Evolutionary conservation across 371 early-diverging fungal species (phyloP), one percentile per base, ranked within the genome.

Genomic region (Mucor indicus): DNA sequence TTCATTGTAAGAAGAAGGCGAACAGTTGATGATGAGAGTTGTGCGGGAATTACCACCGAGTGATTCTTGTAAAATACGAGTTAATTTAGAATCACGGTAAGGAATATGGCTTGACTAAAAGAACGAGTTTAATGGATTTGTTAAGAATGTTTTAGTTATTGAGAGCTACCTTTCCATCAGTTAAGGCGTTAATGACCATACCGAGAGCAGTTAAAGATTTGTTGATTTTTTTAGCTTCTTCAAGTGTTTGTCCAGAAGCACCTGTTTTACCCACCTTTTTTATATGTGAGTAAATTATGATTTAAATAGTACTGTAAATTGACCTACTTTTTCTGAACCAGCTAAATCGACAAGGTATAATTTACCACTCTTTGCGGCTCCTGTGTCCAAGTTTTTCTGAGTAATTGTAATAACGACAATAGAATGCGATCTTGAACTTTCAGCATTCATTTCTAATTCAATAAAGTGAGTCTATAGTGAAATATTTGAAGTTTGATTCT

Each of bases 141-240:
- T n/a, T n/a, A n/a, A n/a, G n/a, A n/a, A n/a, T n/a, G n/a, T n/a
- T n/a, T n/a, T n/a, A n/a, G n/a, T n/a, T n/a, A n/a, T n/a, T 95
- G 95, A 52, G 98, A 38, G 3, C 10, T 71, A 87, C 89, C 66
- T 92, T 88, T 61, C 91, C 91, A 50, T 91, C 92, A 3, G 93
- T 92, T 48, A 99, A 77, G 17, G 97, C 87, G 64, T 95, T 95
- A 64, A 99, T 99, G 53, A 99, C 99, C 92, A 95, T 99, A 40
- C 99, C 99, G n/a, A 99, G 50, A 0, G 96, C 92, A 2, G 95
- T 91, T 10, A 99, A 79, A 0, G 97, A 97, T 76, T 93, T 98
- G 82, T 99, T 99, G 73, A 99, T 99, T 73, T 95, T 96, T 70
- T 98, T 97, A 52, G 99, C 98, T 70, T 99, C 99, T 78, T 98